phyloP scores from a whole-genome alignment of 306 rosid genomes.

The Biancaea sappan region DNA sequence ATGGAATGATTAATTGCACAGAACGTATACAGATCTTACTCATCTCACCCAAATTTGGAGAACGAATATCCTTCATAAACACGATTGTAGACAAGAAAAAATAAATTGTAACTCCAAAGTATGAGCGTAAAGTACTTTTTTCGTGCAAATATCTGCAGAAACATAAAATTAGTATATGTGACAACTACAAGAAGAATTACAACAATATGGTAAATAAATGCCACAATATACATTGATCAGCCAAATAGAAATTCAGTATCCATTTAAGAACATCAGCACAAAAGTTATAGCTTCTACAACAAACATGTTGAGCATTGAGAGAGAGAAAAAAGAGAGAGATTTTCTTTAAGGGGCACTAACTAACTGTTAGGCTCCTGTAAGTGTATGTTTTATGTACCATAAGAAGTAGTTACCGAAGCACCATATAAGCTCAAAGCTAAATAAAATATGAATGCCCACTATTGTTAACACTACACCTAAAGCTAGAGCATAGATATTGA shows the following conservation, averaged over 20 bases:
- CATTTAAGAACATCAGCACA: background rate
- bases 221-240: background rate
- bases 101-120: constrained; percentile 82
- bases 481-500: too few species aligned
- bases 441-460: background rate
- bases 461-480: background rate
- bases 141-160: constrained; percentile 69
- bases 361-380: background rate
- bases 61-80: constrained; percentile 90
- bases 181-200: constrained; percentile 18
- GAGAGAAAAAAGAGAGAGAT: background rate
- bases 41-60: constrained; percentile 80
- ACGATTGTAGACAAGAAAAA: constrained; percentile 87
- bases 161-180: constrained; percentile 27
- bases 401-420: background rate
- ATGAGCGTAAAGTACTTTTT: constrained; percentile 63
- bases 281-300: background rate
- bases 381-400: background rate
- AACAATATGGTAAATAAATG: constrained; percentile 19
- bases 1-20: constrained; percentile 16
- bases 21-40: constrained; percentile 32
- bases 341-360: constrained; percentile 9
- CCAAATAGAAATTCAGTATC: background rate
- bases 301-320: background rate
- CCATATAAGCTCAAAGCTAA: background rate